Evolutionary conservation across 257 asterid genomes (phyloP).

Genomic region (Salvia rosmarinus): DNA sequence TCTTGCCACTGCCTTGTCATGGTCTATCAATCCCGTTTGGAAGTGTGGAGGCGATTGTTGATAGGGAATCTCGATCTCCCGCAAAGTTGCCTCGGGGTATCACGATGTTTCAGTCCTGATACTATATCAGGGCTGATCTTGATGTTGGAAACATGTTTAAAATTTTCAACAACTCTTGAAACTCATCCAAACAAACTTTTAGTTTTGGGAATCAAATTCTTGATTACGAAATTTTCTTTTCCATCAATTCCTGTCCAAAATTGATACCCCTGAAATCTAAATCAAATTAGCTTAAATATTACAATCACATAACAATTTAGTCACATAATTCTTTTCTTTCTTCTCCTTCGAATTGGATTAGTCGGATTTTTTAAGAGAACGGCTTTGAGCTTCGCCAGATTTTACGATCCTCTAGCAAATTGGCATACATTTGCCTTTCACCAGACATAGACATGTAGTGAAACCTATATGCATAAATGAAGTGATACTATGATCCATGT

Average conservation of each 20-base stretch:
- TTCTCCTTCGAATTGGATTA: constrained; percentile 50
- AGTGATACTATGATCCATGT: neutral
- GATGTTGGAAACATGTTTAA: constrained; percentile 44
- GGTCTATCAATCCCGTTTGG: constrained; percentile 49
- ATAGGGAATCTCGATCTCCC: constrained; percentile 84
- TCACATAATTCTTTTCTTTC: no score
- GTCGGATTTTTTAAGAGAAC: constrained; percentile 52
- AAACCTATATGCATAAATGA: constrained; percentile 43
- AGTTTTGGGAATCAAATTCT: constrained; percentile 49
- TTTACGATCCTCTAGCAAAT: constrained; percentile 38
- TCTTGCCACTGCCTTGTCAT: constrained; percentile 64
- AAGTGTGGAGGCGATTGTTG: constrained; percentile 39
- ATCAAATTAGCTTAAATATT: neutral
- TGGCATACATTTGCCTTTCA: constrained; percentile 67
- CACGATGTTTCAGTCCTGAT: constrained; percentile 31
- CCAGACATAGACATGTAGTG: constrained; percentile 67
- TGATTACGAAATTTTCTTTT: constrained; percentile 49
- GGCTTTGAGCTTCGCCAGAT: constrained; percentile 51
- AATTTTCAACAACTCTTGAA: constrained; percentile 60
- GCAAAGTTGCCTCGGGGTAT: constrained; percentile 62
- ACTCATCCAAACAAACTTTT: constrained; percentile 65
- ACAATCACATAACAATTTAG: neutral
- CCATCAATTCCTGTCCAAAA: constrained; percentile 58
- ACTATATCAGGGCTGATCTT: constrained; percentile 45
- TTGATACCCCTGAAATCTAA: constrained; percentile 56